Percentiles rank a stretch among this genome's conserved stretches.
phyloP scores from a whole-genome alignment of 2,329 filamentous ascomycete species.

The Mollisiaceae sp. region DNA sequence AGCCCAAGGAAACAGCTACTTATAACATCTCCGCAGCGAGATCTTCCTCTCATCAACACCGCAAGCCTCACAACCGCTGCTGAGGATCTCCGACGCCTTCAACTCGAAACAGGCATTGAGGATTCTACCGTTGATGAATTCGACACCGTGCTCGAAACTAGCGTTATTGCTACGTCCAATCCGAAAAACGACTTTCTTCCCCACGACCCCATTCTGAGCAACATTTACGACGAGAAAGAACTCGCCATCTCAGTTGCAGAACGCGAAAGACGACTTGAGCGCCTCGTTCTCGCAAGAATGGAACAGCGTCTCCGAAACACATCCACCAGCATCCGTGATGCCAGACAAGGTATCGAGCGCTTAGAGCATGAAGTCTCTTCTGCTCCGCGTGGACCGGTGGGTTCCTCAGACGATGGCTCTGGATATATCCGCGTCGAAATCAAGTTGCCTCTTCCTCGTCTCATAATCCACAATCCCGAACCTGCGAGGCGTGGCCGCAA shows the following conservation, averaged over 20 bases:
- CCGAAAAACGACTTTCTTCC: too few relatives aligned
- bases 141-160: not conserved
- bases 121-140: slow-evolving; percentile 38
- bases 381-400: slow-evolving; percentile 31
- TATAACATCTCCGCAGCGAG: too few relatives aligned
- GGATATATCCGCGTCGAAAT: slow-evolving; percentile 18
- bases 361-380: slow-evolving; percentile 56
- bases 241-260: slow-evolving; percentile 37
- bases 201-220: slow-evolving; percentile 24
- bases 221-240: slow-evolving; percentile 31
- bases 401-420: not conserved
- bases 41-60: too few relatives aligned
- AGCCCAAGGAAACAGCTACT: too few relatives aligned
- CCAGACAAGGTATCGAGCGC: slow-evolving; percentile 62
- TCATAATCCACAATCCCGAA: not conserved
- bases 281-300: slow-evolving; percentile 49
- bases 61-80: slow-evolving; percentile 26
- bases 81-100: slow-evolving; percentile 38
- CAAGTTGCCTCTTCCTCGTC: slow-evolving; percentile 32
- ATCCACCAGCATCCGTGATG: slow-evolving; percentile 57
- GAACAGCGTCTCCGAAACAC: slow-evolving; percentile 57
- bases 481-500: not conserved
- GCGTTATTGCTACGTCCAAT: too few relatives aligned
- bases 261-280: slow-evolving; percentile 43
- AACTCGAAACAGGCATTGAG: slow-evolving; percentile 38